A percentile compares a stretch with the other conserved stretches of the same genome.
These are phyloP conservation scores for Tricladium varicosporioides DNA, from an alignment of 2,329 filamentous ascomycete species.

Conservation along the genomic window DNA sequence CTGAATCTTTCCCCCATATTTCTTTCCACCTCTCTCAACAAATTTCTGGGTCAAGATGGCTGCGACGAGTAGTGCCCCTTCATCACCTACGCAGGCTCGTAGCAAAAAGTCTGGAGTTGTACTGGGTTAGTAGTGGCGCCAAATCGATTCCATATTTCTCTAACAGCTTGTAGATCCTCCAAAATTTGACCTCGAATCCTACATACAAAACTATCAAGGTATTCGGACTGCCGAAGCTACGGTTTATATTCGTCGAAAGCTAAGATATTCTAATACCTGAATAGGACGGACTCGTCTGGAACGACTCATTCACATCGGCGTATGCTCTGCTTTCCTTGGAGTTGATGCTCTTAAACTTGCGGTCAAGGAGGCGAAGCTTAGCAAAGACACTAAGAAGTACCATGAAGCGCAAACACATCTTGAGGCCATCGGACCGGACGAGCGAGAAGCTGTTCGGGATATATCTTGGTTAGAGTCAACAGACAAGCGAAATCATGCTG, in stretches of 20 bases:
- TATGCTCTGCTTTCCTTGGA: slow-evolving; percentile 70
- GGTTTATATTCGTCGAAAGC: too few species aligned
- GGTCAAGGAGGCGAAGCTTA: slow-evolving; percentile 70
- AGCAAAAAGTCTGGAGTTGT: slow-evolving; percentile 22
- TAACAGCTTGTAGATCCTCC: slow-evolving; percentile 46
- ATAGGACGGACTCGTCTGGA: slow-evolving; percentile 79
- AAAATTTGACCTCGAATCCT: slow-evolving; percentile 88
- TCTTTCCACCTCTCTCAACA: background rate
- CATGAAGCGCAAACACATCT: slow-evolving; percentile 65
- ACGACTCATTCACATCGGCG: slow-evolving; percentile 79
- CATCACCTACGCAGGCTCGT: slow-evolving; percentile 21
- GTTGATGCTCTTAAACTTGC: slow-evolving; percentile 80
- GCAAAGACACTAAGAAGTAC: slow-evolving; percentile 72
- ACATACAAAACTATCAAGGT: slow-evolving; percentile 88
- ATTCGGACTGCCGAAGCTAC: slow-evolving; percentile 16
- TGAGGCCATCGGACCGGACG: slow-evolving; percentile 59
- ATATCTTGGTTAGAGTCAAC: slow-evolving; percentile 71
- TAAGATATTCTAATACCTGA: too few species aligned
- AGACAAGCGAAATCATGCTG: slow-evolving; percentile 62
- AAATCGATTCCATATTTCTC: background rate
- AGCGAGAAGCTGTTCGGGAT: slow-evolving; percentile 67
- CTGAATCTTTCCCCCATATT: slow-evolving; percentile 4
- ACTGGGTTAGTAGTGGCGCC: slow-evolving; percentile 14
- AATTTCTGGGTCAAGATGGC: slow-evolving; percentile 16
- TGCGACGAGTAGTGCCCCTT: slow-evolving; percentile 12